Evolutionary conservation across 345 rosid genomes (phyloP).

Genomic region (Draba incana): DNA sequence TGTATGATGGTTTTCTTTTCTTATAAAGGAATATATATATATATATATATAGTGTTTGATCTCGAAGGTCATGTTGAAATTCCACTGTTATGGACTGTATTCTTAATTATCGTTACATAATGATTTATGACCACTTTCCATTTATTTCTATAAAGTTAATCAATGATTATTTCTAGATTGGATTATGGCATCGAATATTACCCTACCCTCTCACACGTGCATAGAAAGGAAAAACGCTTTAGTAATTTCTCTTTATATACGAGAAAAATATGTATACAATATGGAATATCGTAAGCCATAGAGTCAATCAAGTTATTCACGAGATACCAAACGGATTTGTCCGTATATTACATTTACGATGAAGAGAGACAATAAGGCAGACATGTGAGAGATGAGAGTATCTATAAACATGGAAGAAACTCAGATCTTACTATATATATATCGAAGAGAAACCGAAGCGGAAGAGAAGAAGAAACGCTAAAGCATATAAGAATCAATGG

Average conservation of each 20-base stretch:
- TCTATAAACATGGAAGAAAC: constrained; percentile 31
- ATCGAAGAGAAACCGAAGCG: constrained; percentile 16
- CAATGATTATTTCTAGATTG: background rate
- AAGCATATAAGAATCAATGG: constrained; percentile 35
- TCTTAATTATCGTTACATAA: background rate
- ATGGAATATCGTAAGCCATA: constrained; percentile 34
- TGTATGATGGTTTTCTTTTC: constrained; percentile 8
- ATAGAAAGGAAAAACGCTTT: background rate
- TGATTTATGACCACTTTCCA: background rate
- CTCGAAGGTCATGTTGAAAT: background rate
- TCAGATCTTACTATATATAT: constrained; percentile 11
- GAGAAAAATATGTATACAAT: constrained; percentile 2
- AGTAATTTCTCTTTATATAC: background rate
- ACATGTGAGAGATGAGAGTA: constrained; percentile 41
- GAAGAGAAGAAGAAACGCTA: constrained; percentile 5
- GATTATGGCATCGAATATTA: constrained; percentile 6
- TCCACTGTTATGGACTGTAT: background rate
- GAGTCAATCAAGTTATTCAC: constrained; percentile 39
- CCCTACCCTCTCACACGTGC: constrained; percentile 11
- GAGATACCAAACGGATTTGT: constrained; percentile 41
- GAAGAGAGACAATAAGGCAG: constrained; percentile 36
- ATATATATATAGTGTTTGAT: background rate
- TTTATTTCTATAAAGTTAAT: constrained; percentile 9
- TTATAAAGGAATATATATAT: background rate
- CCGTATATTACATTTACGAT: constrained; percentile 36